Conservation (phyloP, 2,329 filamentous ascomycete species). For the Thermochaetoides dissita region DNA sequence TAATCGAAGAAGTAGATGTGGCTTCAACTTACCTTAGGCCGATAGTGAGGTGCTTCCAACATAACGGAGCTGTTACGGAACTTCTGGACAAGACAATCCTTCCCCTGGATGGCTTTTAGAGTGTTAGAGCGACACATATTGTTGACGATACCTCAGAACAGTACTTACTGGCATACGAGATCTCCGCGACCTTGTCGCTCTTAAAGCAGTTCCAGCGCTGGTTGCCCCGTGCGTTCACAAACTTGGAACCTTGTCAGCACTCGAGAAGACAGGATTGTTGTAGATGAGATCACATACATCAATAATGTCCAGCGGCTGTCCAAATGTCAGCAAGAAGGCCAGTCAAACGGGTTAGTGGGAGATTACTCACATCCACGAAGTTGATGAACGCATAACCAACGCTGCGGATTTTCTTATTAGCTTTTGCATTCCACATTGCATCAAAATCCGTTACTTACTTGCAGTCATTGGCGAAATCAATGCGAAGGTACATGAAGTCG, state of each 20-base stretch:
- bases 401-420: slow-evolving; percentile 30
- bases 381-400: slow-evolving; percentile 98
- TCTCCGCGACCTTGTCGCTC: slow-evolving; percentile 71
- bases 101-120: slow-evolving; percentile 67
- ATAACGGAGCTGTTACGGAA: slow-evolving; percentile 96
- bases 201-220: slow-evolving; percentile 69
- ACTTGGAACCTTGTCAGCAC: slow-evolving; percentile 29
- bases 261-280: not conserved
- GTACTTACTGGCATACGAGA: slow-evolving; percentile 82
- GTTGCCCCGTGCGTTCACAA: slow-evolving; percentile 56
- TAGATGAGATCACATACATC: slow-evolving; percentile 32
- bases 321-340: slow-evolving; percentile 22
- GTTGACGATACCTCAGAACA: slow-evolving; percentile 10
- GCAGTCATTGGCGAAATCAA: slow-evolving; percentile 74
- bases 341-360: not conserved
- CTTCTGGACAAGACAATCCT: slow-evolving; percentile 80
- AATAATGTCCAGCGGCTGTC: slow-evolving; percentile 57
- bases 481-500: slow-evolving; percentile 90
- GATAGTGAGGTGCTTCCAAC: slow-evolving; percentile 67
- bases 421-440: not conserved
- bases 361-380: slow-evolving; percentile 57
- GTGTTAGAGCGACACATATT: slow-evolving; percentile 12
- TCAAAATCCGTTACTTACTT: slow-evolving; percentile 44
- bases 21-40: slow-evolving; percentile 53
- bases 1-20: slow-evolving; percentile 1